A percentile compares a stretch with the other conserved stretches of the same genome.
These are phyloP conservation scores for Diutina catenulata DNA, from an alignment of 1,139 yeast genomes.

Conservation along the genomic window DNA sequence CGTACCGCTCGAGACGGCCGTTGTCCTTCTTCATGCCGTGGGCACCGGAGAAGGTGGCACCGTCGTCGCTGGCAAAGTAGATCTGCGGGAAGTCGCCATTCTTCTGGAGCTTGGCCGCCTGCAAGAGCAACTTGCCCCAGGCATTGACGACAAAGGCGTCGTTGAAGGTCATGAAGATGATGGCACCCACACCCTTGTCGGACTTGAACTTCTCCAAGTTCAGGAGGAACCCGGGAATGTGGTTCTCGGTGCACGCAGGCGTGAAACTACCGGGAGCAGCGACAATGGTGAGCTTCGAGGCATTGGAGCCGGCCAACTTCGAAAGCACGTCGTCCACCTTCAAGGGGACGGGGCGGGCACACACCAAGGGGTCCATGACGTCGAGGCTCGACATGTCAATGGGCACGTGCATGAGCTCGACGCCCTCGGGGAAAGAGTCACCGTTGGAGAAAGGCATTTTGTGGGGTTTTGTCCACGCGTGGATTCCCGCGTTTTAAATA, in stretches of 20 bases:
- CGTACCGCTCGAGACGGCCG: constrained; percentile 46
- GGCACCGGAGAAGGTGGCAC: constrained; percentile 14
- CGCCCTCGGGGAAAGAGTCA: constrained; percentile 38
- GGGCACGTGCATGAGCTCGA: constrained; percentile 47
- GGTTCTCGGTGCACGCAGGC: constrained; percentile 75
- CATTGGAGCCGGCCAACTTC: constrained; percentile 14
- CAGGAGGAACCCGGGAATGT: constrained; percentile 64
- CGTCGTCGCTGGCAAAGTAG: constrained; percentile 41
- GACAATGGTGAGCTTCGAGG: constrained; percentile 45
- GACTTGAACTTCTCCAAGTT: constrained; percentile 37
- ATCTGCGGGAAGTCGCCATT: constrained; percentile 16
- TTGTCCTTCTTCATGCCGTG: constrained; percentile 26
- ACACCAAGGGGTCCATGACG: constrained; percentile 31
- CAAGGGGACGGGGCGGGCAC: constrained; percentile 38
- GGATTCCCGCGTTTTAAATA: too few species aligned
- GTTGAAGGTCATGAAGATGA: constrained; percentile 66
- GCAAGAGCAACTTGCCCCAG: constrained; percentile 67
- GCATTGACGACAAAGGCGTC: constrained; percentile 75
- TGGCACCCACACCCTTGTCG: constrained; percentile 55
- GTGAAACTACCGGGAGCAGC: constrained; percentile 90
- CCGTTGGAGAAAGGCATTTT: constrained; percentile 9
- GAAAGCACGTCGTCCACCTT: constrained; percentile 35
- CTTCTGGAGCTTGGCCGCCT: constrained; percentile 30
- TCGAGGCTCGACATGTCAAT: constrained; percentile 27
- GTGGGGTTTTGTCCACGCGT: background rate